phyloP scores from a whole-genome alignment of 208 protist genomes.

The Trypanosoma vivax region DNA sequence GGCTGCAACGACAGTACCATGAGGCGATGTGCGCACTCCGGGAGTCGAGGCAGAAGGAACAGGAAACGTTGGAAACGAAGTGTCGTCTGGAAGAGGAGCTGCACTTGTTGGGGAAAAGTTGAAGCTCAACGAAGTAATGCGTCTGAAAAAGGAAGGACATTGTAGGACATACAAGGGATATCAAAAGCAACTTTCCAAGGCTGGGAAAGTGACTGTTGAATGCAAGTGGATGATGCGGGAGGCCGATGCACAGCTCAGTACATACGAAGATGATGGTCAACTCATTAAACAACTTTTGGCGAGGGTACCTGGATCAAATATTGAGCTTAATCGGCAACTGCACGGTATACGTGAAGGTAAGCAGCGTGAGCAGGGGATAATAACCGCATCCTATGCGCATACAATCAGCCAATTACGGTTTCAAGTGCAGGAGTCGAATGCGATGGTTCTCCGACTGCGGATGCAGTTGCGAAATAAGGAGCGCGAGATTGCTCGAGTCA shows the following conservation, averaged over 20 bases:
- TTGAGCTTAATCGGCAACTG: slow-evolving; percentile 43
- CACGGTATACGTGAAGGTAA: slow-evolving; percentile 25
- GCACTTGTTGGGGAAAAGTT: slow-evolving; percentile 27
- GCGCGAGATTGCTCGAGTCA: slow-evolving; percentile 27
- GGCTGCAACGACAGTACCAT: slow-evolving; percentile 33
- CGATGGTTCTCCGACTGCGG: slow-evolving; percentile 30
- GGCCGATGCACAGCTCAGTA: slow-evolving; percentile 24
- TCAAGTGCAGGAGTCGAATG: slow-evolving; percentile 29
- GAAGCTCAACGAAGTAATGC: slow-evolving; percentile 39
- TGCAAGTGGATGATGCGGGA: slow-evolving; percentile 35
- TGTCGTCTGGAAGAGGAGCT: slow-evolving; percentile 35
- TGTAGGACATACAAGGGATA: slow-evolving; percentile 25
- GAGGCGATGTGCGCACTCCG: slow-evolving; percentile 24
- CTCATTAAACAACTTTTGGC: slow-evolving; percentile 33
- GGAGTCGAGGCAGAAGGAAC: slow-evolving; percentile 26
- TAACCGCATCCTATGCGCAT: slow-evolving; percentile 30
- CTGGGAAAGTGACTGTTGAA: slow-evolving; percentile 31
- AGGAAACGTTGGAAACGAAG: slow-evolving; percentile 22
- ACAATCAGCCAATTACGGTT: slow-evolving; percentile 43
- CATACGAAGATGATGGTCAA: slow-evolving; percentile 18
- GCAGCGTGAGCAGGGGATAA: slow-evolving; percentile 25
- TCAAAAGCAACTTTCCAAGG: slow-evolving; percentile 31
- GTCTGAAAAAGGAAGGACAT: slow-evolving; percentile 32
- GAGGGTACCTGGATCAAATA: slow-evolving; percentile 30
- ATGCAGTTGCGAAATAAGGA: slow-evolving; percentile 26